Base-by-base conservation (phyloP, 495 filamentous ascomycete species). In the Aspergillus affinis region DNA sequence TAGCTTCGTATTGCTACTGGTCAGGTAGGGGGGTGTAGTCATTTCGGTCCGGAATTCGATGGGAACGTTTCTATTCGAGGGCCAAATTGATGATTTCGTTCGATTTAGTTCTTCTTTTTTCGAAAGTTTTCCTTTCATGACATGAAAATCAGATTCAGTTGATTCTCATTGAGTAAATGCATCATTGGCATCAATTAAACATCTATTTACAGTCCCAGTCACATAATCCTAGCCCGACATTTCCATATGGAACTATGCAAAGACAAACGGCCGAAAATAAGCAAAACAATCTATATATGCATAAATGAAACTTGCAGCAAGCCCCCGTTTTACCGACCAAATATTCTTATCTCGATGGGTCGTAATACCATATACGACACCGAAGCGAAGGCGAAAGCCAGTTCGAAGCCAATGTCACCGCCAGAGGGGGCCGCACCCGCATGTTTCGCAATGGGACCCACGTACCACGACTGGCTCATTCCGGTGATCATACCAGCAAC, bases 381-480 rank as follows among this genome's bases (percentile, higher is more conserved):
- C 23, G 68, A 63, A 3, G 78, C 52, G 52, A 79, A 80, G 17
- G 69, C 66, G 64, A 80, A 76, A 6, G 65, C 90, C 27, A 92
- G 61, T 76, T 90, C 87, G 69, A 92, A 92, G 0, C 88, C 90
- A 2, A 92, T 71, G 77, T 94, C 91, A 36, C 88, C 90, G 30
- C 88, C 88, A 62, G 65, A 82, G 2, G 70, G 73, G 3, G 75
- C 70, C 47, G 65, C 73, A 21, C 89, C 88, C 50, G 84, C 86
- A 29, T 85, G 74, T 55, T 77, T 76, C 3, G 86, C 88, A 57
- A 95, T 87, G 0, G 89, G 89, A 0, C 91, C 90, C 2, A 82
- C 82, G 63, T 75, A 92, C 89, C 90, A 93, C 0, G 78, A 68
- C 71, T 93, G 90, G 27, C 86, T 84, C 88, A 92, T 93, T 19